These are phyloP conservation scores for Umbilicus rupestris DNA, from an alignment of 164 flowering plant species.

Conservation along the genomic window DNA sequence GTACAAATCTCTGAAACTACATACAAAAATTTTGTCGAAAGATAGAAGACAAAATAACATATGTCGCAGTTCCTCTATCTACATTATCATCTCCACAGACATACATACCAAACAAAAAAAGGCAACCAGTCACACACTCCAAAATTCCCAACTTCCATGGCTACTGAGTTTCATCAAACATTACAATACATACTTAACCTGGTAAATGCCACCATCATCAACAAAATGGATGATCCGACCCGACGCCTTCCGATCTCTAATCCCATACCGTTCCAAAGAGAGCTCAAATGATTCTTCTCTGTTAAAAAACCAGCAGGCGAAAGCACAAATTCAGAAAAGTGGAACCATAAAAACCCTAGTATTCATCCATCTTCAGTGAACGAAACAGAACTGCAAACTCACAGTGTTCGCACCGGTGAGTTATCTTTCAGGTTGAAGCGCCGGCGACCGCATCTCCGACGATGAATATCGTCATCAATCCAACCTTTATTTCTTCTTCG, in stretches of 20 bases:
- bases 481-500: conserved; percentile 32
- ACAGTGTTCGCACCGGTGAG: conserved; percentile 26
- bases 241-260: conserved; percentile 38
- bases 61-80: not conserved
- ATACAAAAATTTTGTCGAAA: not conserved
- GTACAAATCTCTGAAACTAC: not conserved
- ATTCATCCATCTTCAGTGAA: not conserved
- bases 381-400: conserved; percentile 11
- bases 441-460: conserved; percentile 33
- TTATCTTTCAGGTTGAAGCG: conserved; percentile 36
- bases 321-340: not conserved
- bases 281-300: conserved; percentile 47
- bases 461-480: conserved; percentile 44
- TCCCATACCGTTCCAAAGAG: conserved; percentile 51
- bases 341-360: not conserved
- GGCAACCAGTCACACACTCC: not conserved
- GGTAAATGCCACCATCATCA: conserved; percentile 30
- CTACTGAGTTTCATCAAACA: conserved; percentile 9
- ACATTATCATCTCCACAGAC: not conserved
- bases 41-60: not conserved
- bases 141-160: not conserved
- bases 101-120: not conserved
- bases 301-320: conserved; percentile 7
- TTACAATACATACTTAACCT: conserved; percentile 18
- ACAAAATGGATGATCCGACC: conserved; percentile 42